Base-by-base conservation (phyloP, 2,329 filamentous ascomycete species). In the Aspergillus sp. region DNA sequence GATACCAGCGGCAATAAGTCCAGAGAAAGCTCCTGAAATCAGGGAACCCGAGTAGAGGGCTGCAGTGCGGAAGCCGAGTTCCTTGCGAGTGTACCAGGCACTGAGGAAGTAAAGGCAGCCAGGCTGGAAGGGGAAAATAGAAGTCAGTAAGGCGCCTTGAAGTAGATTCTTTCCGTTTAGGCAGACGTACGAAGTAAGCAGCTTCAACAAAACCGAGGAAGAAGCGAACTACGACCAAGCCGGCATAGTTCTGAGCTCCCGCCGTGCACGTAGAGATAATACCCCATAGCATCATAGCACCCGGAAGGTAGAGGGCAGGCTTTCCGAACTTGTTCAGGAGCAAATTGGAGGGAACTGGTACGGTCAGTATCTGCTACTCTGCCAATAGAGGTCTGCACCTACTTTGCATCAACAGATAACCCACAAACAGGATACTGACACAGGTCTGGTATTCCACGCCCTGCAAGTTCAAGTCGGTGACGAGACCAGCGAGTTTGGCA, bases 1-100 rank as follows among this genome's bases (percentile, higher is more conserved):
- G 57, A 92, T 90, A 6, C 89, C 87, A 0, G 85, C 85, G 1
- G 85, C 82, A 39, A 89, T 84, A 8, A 88, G 74, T 2, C 88
- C 89, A 0, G 88, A 89, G 68, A 92, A 91, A 1, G 89, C 89
- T 4, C 89, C 88, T 0, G 87, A 89, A 19, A 92, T 83, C 28
- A 91, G 79, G 0, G 87, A 86, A 0, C 89, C 90, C 0, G 87
- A 86, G 72, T 81, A 83, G 41, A 82, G 77, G 58, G 78, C 76
- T 1, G 81, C 78, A 30, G 81, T 82, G 6, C 82, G 73, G 43
- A 78, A 72, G 0, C 78, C 78, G 10, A 83, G 70, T 61, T 90
- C 89, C 63, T 86, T 85, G 48, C 88, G 82, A 0, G 87, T 91
- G 67, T 91, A 91, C 88, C 89, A 91, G 57, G 81, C 80, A 3